These are phyloP conservation scores for Davidsoniella eucalypti DNA, from an alignment of 2,329 filamentous ascomycete species.

Conservation along the genomic window DNA sequence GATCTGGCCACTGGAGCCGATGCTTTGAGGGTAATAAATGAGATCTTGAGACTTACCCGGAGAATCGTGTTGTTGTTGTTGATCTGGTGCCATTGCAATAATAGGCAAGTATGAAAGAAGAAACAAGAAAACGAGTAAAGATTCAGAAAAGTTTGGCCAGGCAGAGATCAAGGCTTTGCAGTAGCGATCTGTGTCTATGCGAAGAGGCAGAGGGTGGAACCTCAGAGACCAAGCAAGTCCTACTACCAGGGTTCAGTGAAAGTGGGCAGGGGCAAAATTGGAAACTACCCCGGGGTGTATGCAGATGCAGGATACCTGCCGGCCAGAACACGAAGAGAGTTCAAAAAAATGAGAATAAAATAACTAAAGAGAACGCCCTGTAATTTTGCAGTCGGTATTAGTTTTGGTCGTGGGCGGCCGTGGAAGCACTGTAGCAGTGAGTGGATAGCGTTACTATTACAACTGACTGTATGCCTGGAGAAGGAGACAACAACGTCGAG, in stretches of 20 bases:
- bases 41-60: constrained; percentile 12
- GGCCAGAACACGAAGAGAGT: not conserved
- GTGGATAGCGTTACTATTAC: not conserved
- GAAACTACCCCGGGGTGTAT: not conserved
- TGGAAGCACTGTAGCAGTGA: not conserved
- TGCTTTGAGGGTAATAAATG: not conserved
- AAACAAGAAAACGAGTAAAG: not conserved
- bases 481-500: not conserved
- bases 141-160: not conserved
- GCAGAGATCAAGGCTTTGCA: not conserved
- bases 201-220: not conserved
- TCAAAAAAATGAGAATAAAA: not conserved
- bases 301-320: not conserved
- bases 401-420: not conserved
- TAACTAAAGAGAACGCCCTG: not conserved
- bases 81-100: constrained; percentile 1
- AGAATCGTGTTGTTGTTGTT: constrained; percentile 9
- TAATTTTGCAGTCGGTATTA: not conserved
- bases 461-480: no score
- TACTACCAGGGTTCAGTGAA: constrained; percentile 1
- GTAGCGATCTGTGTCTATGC: not conserved
- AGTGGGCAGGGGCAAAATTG: not conserved
- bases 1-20: constrained; percentile 8
- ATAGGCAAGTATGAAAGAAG: not conserved
- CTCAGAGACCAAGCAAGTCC: not conserved